Evolutionary conservation across 2,329 filamentous ascomycete genomes (phyloP).

Genomic region (Phaeosphaeria sp.): DNA sequence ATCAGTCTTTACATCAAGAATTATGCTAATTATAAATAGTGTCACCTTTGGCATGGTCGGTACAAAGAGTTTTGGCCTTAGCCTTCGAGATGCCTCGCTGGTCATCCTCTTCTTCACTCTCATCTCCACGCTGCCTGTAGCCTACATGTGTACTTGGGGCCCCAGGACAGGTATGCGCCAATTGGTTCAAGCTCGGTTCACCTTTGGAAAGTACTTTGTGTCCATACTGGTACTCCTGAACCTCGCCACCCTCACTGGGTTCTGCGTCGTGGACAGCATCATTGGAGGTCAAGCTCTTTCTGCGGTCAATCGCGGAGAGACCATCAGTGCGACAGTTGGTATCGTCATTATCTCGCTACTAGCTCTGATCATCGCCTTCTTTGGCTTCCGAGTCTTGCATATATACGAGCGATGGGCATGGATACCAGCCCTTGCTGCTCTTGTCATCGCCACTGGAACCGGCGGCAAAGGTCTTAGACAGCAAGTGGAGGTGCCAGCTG

Average conservation of each 20-base stretch:
- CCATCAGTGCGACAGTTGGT: conserved; percentile 61
- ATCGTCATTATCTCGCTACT: conserved; percentile 68
- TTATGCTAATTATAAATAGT: conserved; percentile 30
- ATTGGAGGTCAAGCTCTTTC: conserved; percentile 62
- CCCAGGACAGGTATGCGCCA: conserved; percentile 70
- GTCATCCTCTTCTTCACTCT: conserved; percentile 70
- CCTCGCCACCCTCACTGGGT: conserved; percentile 68
- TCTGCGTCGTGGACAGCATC: conserved; percentile 67
- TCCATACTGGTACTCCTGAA: conserved; percentile 68
- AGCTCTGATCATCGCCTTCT: conserved; percentile 67
- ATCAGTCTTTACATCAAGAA: neutral
- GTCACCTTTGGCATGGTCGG: conserved; percentile 71
- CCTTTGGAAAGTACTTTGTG: conserved; percentile 63
- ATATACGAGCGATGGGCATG: conserved; percentile 66
- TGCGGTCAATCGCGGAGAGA: conserved; percentile 40
- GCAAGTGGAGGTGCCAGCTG: conserved; percentile 55
- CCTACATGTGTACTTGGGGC: conserved; percentile 65
- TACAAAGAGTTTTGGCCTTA: conserved; percentile 61
- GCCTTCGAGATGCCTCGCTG: conserved; percentile 63
- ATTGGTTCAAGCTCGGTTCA: conserved; percentile 70
- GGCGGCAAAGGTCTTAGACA: conserved; percentile 59
- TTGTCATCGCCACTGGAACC: conserved; percentile 62
- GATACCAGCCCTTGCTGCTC: conserved; percentile 62
- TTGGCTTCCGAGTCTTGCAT: conserved; percentile 64
- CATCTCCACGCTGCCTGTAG: conserved; percentile 61